Base-by-base conservation (phyloP, 2,329 filamentous ascomycete species). In the Arthrinium puccinioides region DNA sequence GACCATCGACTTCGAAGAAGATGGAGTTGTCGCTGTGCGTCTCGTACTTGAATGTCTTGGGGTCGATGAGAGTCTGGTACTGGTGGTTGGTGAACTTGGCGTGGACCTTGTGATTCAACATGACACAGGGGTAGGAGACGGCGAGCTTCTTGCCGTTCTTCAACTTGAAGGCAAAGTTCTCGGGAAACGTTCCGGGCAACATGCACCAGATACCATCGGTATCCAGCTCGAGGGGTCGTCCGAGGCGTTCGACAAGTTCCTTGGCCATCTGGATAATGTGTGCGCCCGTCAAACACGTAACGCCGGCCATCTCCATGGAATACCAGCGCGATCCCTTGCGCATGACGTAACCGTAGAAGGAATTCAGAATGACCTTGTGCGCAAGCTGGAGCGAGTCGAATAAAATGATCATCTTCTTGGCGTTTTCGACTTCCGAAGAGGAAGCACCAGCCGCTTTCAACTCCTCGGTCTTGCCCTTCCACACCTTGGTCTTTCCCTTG, bases 171-270 rank as follows among this genome's bases (percentile, higher is more conserved):
- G 80, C 72, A 53, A 96, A 96, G 61, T 98, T 96, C 55, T 98
- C 92, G 0, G 92, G 92, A 51, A 98, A 98, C 0, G 87, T 92
- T 1, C 87, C 90, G 0, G 92, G 92, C 50, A 98, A 72, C 76
- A 98, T 98, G 64, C 92, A 98, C 94, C 92, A 98, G 53, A 98
- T 98, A 76, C 94, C 92, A 56, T 98, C 92, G 3, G 92, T 98
- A 60, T 98, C 92, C 33, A 98, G 71, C 59, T 98, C 92, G 36
- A 98, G 70, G 0, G 92, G 92, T 39, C 92, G 77, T 18, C 92
- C 92, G 25, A 98, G 85, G 7, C 92, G 78, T 57, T 98, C 92
- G 4, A 98, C 90, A 2, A 98, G 74, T 51, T 92, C 83, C 54
- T 90, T 79, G 14, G 92, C 94, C 74, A 98, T 80, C 55, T 98